Conservation (phyloP, 768 basidiomycete genomes). For the Rhodotorula toruloides region DNA sequence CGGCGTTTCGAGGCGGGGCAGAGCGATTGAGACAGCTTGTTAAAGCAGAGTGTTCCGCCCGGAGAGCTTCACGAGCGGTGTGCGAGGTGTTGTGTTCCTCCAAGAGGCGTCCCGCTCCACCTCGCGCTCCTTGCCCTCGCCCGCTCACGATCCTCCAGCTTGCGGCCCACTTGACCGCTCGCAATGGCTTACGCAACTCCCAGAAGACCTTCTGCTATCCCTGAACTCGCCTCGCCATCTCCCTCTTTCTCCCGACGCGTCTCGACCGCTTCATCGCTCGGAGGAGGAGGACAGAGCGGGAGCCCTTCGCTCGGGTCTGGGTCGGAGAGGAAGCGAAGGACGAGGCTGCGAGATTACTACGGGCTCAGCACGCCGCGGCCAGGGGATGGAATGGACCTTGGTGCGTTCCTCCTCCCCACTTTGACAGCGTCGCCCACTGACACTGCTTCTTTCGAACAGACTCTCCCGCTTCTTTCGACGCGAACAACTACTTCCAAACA, state of each 20-base stretch:
- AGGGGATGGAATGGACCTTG: conserved; percentile 70
- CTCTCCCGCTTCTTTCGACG: conserved; percentile 9
- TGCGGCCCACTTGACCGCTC: too few relatives aligned
- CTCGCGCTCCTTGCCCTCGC: neutral
- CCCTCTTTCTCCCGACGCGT: conserved; percentile 19
- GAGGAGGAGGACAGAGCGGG: neutral
- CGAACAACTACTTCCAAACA: conserved; percentile 2
- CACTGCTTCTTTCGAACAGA: neutral
- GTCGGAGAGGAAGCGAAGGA: conserved; percentile 60
- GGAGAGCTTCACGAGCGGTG: too few relatives aligned
- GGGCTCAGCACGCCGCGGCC: conserved; percentile 69
- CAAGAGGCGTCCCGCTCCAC: too few relatives aligned
- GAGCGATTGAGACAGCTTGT: too few relatives aligned
- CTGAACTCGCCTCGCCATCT: conserved; percentile 12
- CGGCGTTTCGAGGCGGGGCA: too few relatives aligned
- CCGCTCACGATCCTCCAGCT: neutral
- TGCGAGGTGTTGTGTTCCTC: too few relatives aligned
- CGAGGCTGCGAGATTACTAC: conserved; percentile 79
- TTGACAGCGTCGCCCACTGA: conserved; percentile 40
- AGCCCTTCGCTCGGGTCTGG: neutral
- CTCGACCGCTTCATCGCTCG: conserved; percentile 8
- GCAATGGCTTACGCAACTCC: conserved; percentile 13
- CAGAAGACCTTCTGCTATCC: neutral
- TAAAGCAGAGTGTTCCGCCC: too few relatives aligned
- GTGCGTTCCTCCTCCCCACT: conserved; percentile 8